These are phyloP conservation scores for Nemophila menziesii DNA, from an alignment of 257 asterid species.

Conservation along the genomic window DNA sequence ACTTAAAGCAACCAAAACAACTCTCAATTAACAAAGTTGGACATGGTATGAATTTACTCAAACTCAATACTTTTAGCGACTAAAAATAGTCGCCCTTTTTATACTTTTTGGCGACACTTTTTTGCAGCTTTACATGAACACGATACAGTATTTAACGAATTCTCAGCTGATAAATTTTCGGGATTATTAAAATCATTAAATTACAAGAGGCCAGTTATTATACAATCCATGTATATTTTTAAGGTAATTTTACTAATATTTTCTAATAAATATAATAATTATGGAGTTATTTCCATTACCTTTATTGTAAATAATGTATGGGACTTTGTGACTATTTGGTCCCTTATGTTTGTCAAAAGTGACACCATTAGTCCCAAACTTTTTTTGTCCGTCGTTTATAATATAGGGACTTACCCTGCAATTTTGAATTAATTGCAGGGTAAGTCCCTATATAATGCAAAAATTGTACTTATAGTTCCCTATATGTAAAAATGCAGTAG, in stretches of 20 bases:
- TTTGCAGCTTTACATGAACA: conserved; percentile 55
- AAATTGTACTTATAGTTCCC: no score
- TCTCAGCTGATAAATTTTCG: conserved; percentile 47
- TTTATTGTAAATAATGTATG: background rate
- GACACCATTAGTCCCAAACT: no score
- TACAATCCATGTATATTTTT: conserved; percentile 78
- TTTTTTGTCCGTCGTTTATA: no score
- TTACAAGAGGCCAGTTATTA: conserved; percentile 47
- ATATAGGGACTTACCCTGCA: no score
- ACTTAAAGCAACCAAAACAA: conserved; percentile 59
- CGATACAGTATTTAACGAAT: conserved; percentile 57
- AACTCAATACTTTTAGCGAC: background rate
- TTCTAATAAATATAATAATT: background rate
- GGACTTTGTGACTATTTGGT: no score
- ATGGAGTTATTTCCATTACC: background rate
- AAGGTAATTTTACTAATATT: conserved; percentile 30
- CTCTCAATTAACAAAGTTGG: conserved; percentile 81
- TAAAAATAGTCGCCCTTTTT: no score
- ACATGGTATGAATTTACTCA: conserved; percentile 61
- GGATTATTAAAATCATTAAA: conserved; percentile 46
- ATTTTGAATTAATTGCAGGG: no score
- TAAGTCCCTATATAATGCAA: no score
- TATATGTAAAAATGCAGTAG: no score
- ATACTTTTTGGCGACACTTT: background rate
- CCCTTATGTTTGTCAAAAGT: no score